Conservation (phyloP, 495 filamentous ascomycete genomes). For the Penicillium soppii region DNA sequence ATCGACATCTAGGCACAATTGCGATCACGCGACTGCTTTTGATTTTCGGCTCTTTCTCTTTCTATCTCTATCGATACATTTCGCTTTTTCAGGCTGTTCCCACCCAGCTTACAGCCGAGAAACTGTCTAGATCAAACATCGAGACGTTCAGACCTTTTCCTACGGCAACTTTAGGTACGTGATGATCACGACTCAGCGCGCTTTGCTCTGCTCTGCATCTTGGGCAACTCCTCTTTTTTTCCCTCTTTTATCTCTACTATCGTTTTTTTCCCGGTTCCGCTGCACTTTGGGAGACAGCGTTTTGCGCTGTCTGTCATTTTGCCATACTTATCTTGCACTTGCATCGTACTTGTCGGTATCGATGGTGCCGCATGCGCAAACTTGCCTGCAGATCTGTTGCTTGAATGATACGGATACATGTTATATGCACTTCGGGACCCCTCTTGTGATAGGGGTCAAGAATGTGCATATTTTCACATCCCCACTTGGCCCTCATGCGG, state of each 20-base stretch:
- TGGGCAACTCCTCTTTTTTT: no score
- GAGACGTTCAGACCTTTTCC: no score
- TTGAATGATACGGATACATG: neutral
- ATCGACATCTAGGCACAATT: constrained; percentile 19
- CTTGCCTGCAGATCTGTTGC: neutral
- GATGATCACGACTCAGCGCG: neutral
- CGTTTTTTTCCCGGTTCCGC: no score
- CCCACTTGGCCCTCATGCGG: constrained; percentile 20
- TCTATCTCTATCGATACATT: constrained; percentile 1
- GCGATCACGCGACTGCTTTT: constrained; percentile 15
- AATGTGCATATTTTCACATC: constrained; percentile 1
- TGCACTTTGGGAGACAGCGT: neutral
- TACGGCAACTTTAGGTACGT: neutral
- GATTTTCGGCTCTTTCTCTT: constrained; percentile 2
- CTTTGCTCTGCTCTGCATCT: neutral
- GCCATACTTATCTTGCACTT: neutral
- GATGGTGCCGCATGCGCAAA: neutral
- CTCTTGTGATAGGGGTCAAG: constrained; percentile 1
- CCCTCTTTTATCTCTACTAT: no score
- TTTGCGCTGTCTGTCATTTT: neutral
- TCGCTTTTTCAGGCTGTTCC: no score
- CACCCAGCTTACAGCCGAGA: no score
- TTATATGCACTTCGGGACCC: neutral
- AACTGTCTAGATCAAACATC: no score
- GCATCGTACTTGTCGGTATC: neutral